These are phyloP conservation scores for Tanacetum coccineum DNA, from an alignment of 129 eudicot species.

Conservation along the genomic window DNA sequence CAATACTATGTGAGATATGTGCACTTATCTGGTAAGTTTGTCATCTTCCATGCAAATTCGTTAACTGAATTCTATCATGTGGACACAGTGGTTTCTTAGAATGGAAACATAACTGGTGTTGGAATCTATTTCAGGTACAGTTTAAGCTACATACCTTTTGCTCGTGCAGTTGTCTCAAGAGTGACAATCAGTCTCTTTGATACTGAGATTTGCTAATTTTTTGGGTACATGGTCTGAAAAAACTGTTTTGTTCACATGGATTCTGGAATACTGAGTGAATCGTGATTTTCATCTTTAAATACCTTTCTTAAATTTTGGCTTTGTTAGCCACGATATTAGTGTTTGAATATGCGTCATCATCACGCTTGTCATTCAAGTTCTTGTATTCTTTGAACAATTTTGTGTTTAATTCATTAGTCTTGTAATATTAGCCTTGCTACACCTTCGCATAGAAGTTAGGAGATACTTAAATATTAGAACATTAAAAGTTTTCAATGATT, in stretches of 20 bases:
- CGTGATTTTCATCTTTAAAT: constrained; percentile 2
- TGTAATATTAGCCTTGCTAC: not conserved
- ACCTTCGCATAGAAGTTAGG: not conserved
- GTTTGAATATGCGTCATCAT: not conserved
- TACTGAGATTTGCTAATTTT: constrained; percentile 51
- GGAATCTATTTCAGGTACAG: constrained; percentile 76
- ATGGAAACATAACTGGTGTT: constrained; percentile 15
- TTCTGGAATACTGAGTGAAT: not conserved
- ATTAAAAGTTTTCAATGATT: not conserved
- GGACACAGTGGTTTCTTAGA: not conserved
- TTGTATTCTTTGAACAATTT: constrained; percentile 5
- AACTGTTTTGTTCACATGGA: constrained; percentile 1
- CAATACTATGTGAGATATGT: constrained; percentile 82
- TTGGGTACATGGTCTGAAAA: constrained; percentile 5
- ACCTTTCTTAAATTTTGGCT: constrained; percentile 6
- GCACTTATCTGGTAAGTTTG: constrained; percentile 76
- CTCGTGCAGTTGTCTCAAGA: constrained; percentile 66
- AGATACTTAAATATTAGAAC: not conserved
- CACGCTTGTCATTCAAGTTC: not conserved
- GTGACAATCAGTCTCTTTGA: constrained; percentile 78
- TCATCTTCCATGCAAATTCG: constrained; percentile 15
- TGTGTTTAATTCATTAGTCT: not conserved
- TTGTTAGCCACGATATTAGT: not conserved
- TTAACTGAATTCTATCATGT: not conserved
- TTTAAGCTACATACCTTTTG: constrained; percentile 89